Base-by-base conservation (phyloP, 2,329 filamentous ascomycete species). In the Drechslerella dactyloides region DNA sequence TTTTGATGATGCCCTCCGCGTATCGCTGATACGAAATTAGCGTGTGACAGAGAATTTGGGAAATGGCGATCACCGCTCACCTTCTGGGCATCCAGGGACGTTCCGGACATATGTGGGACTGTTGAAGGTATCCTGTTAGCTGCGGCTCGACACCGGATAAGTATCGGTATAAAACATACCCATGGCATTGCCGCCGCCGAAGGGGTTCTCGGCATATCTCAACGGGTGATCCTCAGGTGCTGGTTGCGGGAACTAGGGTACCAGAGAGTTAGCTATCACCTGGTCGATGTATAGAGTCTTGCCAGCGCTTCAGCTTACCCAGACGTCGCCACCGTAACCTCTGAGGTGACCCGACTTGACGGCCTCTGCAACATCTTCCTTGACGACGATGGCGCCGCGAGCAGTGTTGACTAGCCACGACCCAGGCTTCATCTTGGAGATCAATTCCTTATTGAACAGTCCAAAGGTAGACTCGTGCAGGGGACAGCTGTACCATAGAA, bases 401-500 rank as follows among this genome's bases (percentile, higher is more conserved):
- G 94, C 94, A 35, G 94, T 99, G 89, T 99, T 99, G 84, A 99
- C 84, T 80, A 99, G 90, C 91, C 94, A 97, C 44, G 92, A 90
- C 78, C 92, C 89, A 81, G 89, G 89, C 90, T 97, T 97, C 94
- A 97, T 99, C 90, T 97, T 97, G 82, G 87, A 85, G 80, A 97
- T 93, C 78, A 97, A 85, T 54, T 97, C 91, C 89, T 97, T 97
- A 89, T 97, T 96, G 86, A 97, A 97, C 75, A 99, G 82, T 77
- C 93, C 93, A 74, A 88, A 86, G 37, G 94, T 99, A 87, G 96
- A 96, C 86, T 97, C 93, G 85, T 99, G 94, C 75, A 99, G 87
- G 60, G 94, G 94, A 86, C 93, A 97, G 89, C 68, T 72, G 44
- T 15, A 19, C 2, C 23, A 19, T 19, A 24, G 15, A 8, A 6